Evolutionary conservation across 371 early-diverging fungal genomes (phyloP), one percentile per base, ranked within the genome.

Genomic region (Mortierella sp.): DNA sequence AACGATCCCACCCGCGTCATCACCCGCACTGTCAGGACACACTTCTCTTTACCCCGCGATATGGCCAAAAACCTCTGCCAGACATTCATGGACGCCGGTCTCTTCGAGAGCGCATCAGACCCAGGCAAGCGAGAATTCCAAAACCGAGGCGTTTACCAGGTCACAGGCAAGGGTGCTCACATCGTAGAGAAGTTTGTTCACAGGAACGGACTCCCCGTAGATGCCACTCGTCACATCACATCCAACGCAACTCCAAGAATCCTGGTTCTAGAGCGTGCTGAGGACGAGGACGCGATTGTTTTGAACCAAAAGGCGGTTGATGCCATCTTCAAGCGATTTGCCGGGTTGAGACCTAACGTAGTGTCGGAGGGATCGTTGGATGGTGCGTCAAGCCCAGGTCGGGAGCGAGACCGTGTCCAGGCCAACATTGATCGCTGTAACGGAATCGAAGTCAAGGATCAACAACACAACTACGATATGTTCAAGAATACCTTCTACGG

Each of bases 1-100:
- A 91, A 90, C 50, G 93, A 94, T 76, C 91, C 91, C 38, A 88
- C 90, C 70, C 79, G 90, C 13, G 88, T 87, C 48, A 87, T 91
- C 79, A 90, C 91, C 34, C 93, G 91, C 14, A 91, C 92, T 0
- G 92, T 92, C 3, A 90, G 89, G 0, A 92, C 91, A 1, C 91
- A 91, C 1, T 92, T 91, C 57, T 92, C 92, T 60, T 90, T 94
- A 88, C 90, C 91, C n/a, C 85, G 90, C 76, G 94, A 92, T 63
- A 92, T 94, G 93, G 94, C 94, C 38, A 92, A 92, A 79, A 91
- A 91, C 63, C 88, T 94, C 13, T 93, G 93, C 52, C 93, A 93
- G 71, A 92, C 92, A 45, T 94, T 94, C 83, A 92, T 92, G 87
- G 90, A 91, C 47, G 92, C 92, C 26, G 88, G 90, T 10, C 78